These are phyloP conservation scores for Fusarium sp. DNA, from an alignment of 2,329 filamentous ascomycete species.

Conservation along the genomic window DNA sequence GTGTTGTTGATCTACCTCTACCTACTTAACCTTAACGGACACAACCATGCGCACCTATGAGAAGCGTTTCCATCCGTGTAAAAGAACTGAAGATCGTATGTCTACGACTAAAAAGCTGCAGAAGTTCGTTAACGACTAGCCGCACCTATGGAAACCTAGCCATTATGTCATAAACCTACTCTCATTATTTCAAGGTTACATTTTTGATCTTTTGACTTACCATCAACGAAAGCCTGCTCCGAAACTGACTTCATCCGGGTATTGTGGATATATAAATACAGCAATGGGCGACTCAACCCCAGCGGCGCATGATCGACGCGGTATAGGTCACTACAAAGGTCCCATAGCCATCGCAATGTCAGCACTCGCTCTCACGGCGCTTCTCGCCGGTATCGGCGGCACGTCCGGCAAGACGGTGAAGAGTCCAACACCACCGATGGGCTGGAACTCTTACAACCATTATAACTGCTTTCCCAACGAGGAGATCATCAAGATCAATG, in stretches of 20 bases:
- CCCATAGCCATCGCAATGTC: constrained; percentile 8
- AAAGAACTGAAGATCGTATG: background rate
- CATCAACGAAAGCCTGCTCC: background rate
- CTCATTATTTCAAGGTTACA: background rate
- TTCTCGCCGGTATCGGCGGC: constrained; percentile 15
- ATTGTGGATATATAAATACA: background rate
- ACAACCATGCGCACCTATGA: background rate
- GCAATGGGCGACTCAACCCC: background rate
- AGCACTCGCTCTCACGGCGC: background rate
- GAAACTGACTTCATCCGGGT: background rate
- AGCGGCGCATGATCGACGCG: background rate
- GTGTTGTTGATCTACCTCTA: background rate
- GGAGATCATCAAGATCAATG: constrained; percentile 55
- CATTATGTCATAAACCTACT: background rate
- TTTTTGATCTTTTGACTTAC: background rate
- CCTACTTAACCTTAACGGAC: background rate
- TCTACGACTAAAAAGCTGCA: background rate
- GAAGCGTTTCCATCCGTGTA: background rate
- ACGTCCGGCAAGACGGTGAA: constrained; percentile 24
- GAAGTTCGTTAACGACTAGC: background rate
- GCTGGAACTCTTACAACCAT: constrained; percentile 71
- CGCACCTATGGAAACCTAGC: background rate
- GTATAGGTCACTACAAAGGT: background rate
- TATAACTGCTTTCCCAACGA: constrained; percentile 39
- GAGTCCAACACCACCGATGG: constrained; percentile 57